These are phyloP conservation scores for Hemileccinum impolitum DNA, from an alignment of 768 basidiomycete genomes.

Conservation along the genomic window DNA sequence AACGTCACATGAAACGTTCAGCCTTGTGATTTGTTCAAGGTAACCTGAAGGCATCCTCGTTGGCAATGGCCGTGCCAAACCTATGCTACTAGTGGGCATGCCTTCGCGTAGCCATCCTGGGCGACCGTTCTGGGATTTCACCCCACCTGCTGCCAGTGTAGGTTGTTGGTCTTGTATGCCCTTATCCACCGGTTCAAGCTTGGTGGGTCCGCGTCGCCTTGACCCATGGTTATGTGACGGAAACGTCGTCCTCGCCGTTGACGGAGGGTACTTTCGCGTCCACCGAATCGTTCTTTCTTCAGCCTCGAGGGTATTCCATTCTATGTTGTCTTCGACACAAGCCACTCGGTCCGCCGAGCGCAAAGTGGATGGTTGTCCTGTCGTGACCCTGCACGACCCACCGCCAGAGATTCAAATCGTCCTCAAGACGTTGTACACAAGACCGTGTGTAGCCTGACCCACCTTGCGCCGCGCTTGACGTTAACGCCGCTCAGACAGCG, in stretches of 20 bases:
- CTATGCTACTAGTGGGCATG: constrained; percentile 18
- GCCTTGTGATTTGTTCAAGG: constrained; percentile 15
- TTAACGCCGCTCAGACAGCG: constrained; percentile 20
- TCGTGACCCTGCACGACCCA: constrained; percentile 17
- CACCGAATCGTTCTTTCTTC: constrained; percentile 22
- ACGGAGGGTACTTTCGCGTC: constrained; percentile 21
- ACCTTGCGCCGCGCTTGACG: not conserved
- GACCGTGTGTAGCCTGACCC: constrained; percentile 19
- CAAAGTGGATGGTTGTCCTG: constrained; percentile 24
- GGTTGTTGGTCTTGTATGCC: constrained; percentile 22
- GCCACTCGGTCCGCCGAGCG: constrained; percentile 7
- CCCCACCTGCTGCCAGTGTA: constrained; percentile 5
- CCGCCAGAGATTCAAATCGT: constrained; percentile 25
- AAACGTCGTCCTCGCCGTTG: constrained; percentile 22
- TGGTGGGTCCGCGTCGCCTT: constrained; percentile 16
- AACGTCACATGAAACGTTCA: constrained; percentile 9
- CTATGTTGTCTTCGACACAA: constrained; percentile 15
- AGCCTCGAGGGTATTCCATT: constrained; percentile 19
- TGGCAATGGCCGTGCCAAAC: constrained; percentile 27
- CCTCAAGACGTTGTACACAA: constrained; percentile 20
- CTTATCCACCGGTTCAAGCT: constrained; percentile 8
- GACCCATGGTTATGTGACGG: constrained; percentile 25
- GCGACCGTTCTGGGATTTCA: constrained; percentile 14
- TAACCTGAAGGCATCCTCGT: constrained; percentile 27
- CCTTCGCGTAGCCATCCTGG: constrained; percentile 11